Evolutionary conservation across 768 basidiomycete genomes (phyloP), one percentile per base, ranked within the genome.

Genomic region (Termitomyces sp.): DNA sequence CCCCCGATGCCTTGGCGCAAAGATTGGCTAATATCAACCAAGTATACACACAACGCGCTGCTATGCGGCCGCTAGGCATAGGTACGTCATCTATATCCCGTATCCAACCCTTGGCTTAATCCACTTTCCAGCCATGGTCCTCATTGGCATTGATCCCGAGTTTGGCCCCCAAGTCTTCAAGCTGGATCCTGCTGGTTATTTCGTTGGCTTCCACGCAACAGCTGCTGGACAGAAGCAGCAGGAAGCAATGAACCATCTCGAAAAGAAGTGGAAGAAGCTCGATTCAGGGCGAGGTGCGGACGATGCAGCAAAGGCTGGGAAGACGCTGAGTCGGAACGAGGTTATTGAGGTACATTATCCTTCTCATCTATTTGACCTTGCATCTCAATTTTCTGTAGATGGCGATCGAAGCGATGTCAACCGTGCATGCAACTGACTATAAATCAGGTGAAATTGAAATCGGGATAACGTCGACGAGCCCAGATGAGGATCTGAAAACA

Each of bases 241-340:
- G 66, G 97, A 99, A 67, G 94, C 93, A 1, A 97, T 95, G 86
- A 98, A 98, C 70, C 90, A 93, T 66, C 78, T 99, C 43, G 97
- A 99, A 76, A 98, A 98, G 77, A 92, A 93, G 69, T 98, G 93
- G 95, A 99, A 98, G 78, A 93, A 93, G 70, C 76, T 93, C 30
- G 87, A 91, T 64, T 81, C 79, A 22, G 89, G 89, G 15, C 74
- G 73, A 51, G 90, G 91, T 21, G 89, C 86, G 0, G 88, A 93
- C 48, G 88, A 95, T 68, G 78, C 92, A 14, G 77, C 79, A 14
- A 78, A 79, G 45, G 92, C 92, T 2, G 88, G 90, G 53, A 81
- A 84, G 73, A 81, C 77, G 0, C 77, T 97, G 51, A 78, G 77
- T 60, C 78, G 88, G 21, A 79, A 81, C 2, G 88, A 90, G 57